phyloP scores from a whole-genome alignment of 2,329 filamentous ascomycete genomes.

The Fusarium buxicola region DNA sequence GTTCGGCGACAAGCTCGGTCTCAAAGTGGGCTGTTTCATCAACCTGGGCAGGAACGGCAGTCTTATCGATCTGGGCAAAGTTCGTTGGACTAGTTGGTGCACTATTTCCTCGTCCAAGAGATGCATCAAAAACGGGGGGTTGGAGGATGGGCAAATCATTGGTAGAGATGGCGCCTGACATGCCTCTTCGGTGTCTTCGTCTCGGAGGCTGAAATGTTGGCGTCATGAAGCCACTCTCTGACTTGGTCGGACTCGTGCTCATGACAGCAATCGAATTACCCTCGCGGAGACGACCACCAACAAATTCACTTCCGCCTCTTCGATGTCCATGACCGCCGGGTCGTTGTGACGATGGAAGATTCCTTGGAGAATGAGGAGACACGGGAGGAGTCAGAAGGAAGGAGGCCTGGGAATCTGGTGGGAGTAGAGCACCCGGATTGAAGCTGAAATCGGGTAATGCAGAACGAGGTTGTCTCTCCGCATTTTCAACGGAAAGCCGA shows the following conservation, averaged over 20 bases:
- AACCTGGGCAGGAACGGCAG: slow-evolving; percentile 39
- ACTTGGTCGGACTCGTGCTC: slow-evolving; percentile 77
- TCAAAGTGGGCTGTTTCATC: slow-evolving; percentile 14
- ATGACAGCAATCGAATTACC: slow-evolving; percentile 69
- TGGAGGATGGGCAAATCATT: slow-evolving; percentile 83
- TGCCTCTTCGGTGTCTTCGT: slow-evolving; percentile 75
- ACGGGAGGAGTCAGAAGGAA: slow-evolving; percentile 65
- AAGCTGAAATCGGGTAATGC: slow-evolving; percentile 67
- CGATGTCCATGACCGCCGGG: slow-evolving; percentile 78
- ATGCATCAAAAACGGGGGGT: slow-evolving; percentile 61
- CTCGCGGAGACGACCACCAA: slow-evolving; percentile 76
- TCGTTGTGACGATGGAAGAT: slow-evolving; percentile 67
- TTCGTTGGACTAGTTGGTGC: slow-evolving; percentile 71
- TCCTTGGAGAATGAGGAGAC: slow-evolving; percentile 63
- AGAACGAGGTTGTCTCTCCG: slow-evolving; percentile 46
- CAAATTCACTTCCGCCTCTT: slow-evolving; percentile 87
- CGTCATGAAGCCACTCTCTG: slow-evolving; percentile 67
- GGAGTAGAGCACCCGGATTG: slow-evolving; percentile 65
- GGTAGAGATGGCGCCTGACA: slow-evolving; percentile 83
- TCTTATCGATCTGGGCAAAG: slow-evolving; percentile 48
- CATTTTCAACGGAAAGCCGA: slow-evolving; percentile 47
- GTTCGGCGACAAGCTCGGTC: slow-evolving; percentile 2
- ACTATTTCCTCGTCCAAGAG: slow-evolving; percentile 68
- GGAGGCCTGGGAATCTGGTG: slow-evolving; percentile 47
- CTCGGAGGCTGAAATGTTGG: slow-evolving; percentile 66